Evolutionary conservation across 2,329 filamentous ascomycete species (phyloP).

Genomic region (Pleomassaria siparia): DNA sequence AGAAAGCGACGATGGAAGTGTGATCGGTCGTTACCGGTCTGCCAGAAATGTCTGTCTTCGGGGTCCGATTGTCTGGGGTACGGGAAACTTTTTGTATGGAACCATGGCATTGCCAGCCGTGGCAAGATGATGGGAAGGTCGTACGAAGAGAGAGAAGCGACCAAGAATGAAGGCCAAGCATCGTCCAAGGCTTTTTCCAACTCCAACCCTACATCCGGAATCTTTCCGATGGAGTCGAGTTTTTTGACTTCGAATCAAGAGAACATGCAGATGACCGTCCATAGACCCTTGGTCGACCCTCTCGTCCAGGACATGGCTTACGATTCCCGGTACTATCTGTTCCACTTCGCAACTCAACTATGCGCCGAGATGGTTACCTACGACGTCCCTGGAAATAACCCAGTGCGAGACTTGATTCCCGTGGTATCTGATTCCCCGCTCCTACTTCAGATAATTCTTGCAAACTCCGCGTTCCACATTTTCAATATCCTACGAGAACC

Average conservation of each 20-base stretch:
- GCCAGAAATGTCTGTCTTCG: slow-evolving; percentile 59
- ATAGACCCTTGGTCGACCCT: slow-evolving; percentile 55
- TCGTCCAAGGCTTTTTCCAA: neutral
- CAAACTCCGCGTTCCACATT: slow-evolving; percentile 53
- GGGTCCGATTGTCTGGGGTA: slow-evolving; percentile 64
- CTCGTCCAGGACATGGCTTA: slow-evolving; percentile 57
- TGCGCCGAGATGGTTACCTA: slow-evolving; percentile 58
- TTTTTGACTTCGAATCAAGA: slow-evolving; percentile 3
- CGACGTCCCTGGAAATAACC: slow-evolving; percentile 49
- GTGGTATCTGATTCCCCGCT: slow-evolving; percentile 49
- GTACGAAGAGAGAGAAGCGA: slow-evolving; percentile 48
- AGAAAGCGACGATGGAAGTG: slow-evolving; percentile 62
- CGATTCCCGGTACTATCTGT: slow-evolving; percentile 50
- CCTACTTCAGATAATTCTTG: slow-evolving; percentile 50
- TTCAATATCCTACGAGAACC: slow-evolving; percentile 42
- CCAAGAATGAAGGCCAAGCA: slow-evolving; percentile 30
- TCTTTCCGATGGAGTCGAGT: neutral
- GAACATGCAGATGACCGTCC: slow-evolving; percentile 23
- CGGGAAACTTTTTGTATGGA: slow-evolving; percentile 63
- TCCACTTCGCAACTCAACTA: slow-evolving; percentile 52
- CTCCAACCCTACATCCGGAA: neutral
- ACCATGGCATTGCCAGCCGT: slow-evolving; percentile 54
- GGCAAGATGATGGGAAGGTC: slow-evolving; percentile 58
- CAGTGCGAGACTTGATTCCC: slow-evolving; percentile 52
- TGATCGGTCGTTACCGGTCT: slow-evolving; percentile 61